These are phyloP conservation scores for Cladosporium colombiae DNA, from an alignment of 2,329 filamentous ascomycete species.

Conservation along the genomic window DNA sequence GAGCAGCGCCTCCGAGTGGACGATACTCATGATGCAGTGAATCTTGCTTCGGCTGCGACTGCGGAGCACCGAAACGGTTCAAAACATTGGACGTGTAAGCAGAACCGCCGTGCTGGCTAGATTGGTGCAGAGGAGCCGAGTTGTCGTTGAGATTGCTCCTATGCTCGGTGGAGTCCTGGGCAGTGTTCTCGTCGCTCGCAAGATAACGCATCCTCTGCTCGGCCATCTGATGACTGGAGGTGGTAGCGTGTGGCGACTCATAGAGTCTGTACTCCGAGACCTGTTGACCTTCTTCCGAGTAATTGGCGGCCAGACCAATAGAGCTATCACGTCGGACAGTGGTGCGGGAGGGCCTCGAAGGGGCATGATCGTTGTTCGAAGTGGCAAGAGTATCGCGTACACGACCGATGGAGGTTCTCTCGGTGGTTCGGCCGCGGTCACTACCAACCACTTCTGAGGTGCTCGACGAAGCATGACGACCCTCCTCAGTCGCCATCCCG, in stretches of 20 bases:
- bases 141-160: neutral
- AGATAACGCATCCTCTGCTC: neutral
- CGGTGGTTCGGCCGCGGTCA: neutral
- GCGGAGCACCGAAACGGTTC: neutral
- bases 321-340: neutral
- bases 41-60: neutral
- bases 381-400: neutral
- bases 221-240: neutral
- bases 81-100: neutral
- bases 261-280: conserved; percentile 35
- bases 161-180: neutral
- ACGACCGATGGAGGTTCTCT: neutral
- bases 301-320: neutral
- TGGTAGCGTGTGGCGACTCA: conserved; percentile 33
- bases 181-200: neutral
- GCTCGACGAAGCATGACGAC: neutral
- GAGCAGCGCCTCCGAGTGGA: neutral
- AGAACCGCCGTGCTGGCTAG: neutral
- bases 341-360: neutral
- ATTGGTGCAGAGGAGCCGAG: neutral
- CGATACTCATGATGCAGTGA: no score
- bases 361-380: neutral
- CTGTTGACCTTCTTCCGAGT: conserved; percentile 26
- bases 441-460: neutral
- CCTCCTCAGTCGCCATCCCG: neutral